Base-by-base conservation (phyloP, 306 rosid genomes). In the Alnus glutinosa region DNA sequence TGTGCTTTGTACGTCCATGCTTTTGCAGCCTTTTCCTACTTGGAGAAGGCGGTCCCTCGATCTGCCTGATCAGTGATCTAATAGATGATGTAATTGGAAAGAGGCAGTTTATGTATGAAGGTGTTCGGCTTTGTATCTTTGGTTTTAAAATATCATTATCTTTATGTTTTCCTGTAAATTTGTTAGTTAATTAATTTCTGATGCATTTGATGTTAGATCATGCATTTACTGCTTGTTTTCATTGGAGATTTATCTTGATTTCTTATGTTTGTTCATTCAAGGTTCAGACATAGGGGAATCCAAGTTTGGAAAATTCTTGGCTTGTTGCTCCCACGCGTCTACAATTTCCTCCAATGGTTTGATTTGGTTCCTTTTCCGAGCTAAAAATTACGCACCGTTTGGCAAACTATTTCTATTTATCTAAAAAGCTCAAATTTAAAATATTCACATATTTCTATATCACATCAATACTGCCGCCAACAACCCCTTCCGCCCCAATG, bases 1-100 rank as follows among this genome's bases (percentile, higher is more conserved):
- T 73, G 39, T 34, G 36, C 1, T 34, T 34, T 2, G 2, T 34
- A 1, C 1, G 36, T 1, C 2, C 36, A 34, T 2, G 36, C 2
- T 6, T 54, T 9, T 7, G 1, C 11, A 50, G 11, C 2, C 14
- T 49, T 49, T 3, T 55, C 2, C n/a, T 16, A 6, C n/a, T 2
- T 55, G 61, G 3, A 30, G 9, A 18, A 16, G 7, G 10, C n/a
- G 2, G 5, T 58, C 23, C 64, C 23, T 28, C 8, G 15, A 23
- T 23, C 64, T 58, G 8, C 0, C 3, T 39, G 2, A 4, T 42
- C 5, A 42, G 1, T 19, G 64, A 39, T 63, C 39, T 75, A 68
- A 55, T 11, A 57, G 12, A 51, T 57, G 64, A 74, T 83, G 75
- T 73, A 54, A 10, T 58, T 44, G 73, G 61, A 70, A 34, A 44